Conservation (phyloP, 208 protist species). For the Crithidia sp. region DNA sequence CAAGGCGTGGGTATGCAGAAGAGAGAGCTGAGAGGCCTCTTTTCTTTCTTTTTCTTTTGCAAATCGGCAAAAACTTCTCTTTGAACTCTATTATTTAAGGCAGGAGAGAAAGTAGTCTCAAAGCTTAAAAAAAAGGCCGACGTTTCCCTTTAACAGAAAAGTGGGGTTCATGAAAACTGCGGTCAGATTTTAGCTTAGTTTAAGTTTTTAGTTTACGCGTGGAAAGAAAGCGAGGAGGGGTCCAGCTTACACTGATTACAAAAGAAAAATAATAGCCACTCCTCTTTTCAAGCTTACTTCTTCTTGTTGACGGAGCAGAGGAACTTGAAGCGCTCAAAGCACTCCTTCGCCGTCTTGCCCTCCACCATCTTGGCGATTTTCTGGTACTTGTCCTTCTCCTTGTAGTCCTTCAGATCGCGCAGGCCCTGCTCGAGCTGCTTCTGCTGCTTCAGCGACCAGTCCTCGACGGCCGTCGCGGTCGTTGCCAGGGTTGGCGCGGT, state of each 20-base stretch:
- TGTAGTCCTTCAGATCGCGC: conserved; percentile 92
- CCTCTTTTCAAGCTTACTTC: conserved; percentile 34
- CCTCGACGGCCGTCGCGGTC: conserved; percentile 51
- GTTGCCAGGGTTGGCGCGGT: conserved; percentile 7
- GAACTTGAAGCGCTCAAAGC: conserved; percentile 96
- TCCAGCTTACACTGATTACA: background rate
- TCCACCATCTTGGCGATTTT: conserved; percentile 94
- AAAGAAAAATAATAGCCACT: background rate
- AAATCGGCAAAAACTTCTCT: no score
- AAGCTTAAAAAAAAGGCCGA: no score
- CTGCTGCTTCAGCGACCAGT: conserved; percentile 95
- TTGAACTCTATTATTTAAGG: no score
- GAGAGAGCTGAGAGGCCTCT: no score
- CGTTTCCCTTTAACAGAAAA: no score
- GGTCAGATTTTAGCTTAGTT: no score
- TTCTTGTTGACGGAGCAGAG: conserved; percentile 93
- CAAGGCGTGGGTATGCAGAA: no score
- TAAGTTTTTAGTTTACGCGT: no score
- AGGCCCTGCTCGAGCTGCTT: conserved; percentile 95
- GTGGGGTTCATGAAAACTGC: no score
- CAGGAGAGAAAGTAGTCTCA: no score
- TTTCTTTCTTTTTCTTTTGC: no score
- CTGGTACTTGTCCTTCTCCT: conserved; percentile 96
- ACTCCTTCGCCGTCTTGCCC: conserved; percentile 96
- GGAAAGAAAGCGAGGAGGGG: background rate